Base-by-base conservation (phyloP, 169 alveolate species). In the Plasmodium malariae region DNA sequence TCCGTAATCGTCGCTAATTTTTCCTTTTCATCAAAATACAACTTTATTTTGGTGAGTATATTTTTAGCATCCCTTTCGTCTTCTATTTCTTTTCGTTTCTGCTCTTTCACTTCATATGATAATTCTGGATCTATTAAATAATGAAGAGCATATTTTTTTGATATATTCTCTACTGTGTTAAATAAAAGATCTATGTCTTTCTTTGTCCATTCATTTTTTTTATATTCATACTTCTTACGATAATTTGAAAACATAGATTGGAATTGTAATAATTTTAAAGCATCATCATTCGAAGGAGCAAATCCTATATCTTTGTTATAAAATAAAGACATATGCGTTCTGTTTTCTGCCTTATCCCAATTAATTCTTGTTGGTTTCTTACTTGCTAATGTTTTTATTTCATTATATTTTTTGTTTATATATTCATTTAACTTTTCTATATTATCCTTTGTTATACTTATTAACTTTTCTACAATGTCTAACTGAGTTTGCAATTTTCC, bases 171-270 rank as follows among this genome's bases (percentile, higher is more conserved):
- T 11, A 86, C 85, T 2, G 49, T 49, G n/a, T 55, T 19, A 63
- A 86, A 70, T 5, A 86, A 14, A n/a, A 19, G 32, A 1, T 34
- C 78, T 7, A 86, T 69, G n/a, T 69, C 87, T 70, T 57, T 86
- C 30, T 86, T 86, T 3, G 86, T 69, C 92, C 92, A 86, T 26
- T 34, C 45, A 48, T 72, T 86, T 54, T 57, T 68, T 37, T 86
- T 86, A 59, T 55, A 86, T 37, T 86, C 92, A 86, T 86, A 86
- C 12, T 86, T 86, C 55, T 86, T 86, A 1, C 92, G 62, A 59
- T 62, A 69, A 24, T 86, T 86, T 26, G 87, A 30, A 37, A 54
- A 30, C 14, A n/a, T 86, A 30, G 36, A n/a, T 6, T 69, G 87
- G 40, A 32, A 86, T 36, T 86, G 59, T 0, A 40, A 21, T 36